These are phyloP conservation scores for Ogataea methylovora DNA, from an alignment of 805 yeast species.

Conservation along the genomic window DNA sequence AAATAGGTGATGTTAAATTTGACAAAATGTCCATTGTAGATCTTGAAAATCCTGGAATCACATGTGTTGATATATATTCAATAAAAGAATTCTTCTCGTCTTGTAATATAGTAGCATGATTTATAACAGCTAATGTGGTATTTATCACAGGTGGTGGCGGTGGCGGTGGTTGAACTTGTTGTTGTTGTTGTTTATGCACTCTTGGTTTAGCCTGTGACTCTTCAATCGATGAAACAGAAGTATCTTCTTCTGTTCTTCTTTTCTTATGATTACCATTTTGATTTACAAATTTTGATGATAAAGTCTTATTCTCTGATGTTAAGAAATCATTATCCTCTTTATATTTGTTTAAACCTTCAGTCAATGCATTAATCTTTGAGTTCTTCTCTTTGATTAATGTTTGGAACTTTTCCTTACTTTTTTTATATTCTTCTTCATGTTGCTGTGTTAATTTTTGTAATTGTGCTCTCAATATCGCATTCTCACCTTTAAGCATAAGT, in stretches of 20 bases:
- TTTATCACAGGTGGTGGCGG: neutral
- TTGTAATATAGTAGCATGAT: constrained; percentile 24
- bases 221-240: neutral
- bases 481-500: constrained; percentile 66
- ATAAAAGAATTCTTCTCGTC: constrained; percentile 33
- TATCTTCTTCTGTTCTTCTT: constrained; percentile 12
- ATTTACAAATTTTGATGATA: constrained; percentile 15
- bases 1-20: constrained; percentile 23
- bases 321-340: constrained; percentile 53
- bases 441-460: constrained; percentile 37
- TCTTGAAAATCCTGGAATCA: constrained; percentile 26
- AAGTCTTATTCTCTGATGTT: constrained; percentile 35
- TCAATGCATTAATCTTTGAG: constrained; percentile 15
- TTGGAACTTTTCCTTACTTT: constrained; percentile 25
- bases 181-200: neutral
- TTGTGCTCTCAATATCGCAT: constrained; percentile 67
- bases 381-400: constrained; percentile 14
- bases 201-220: neutral
- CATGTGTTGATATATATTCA: constrained; percentile 25
- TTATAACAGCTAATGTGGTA: constrained; percentile 16
- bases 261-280: constrained; percentile 14
- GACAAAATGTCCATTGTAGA: constrained; percentile 28
- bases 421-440: constrained; percentile 28
- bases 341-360: constrained; percentile 31
- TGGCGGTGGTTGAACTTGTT: neutral